Conservation (phyloP, 805 yeast genomes). For the Cephaloascus albidus region DNA sequence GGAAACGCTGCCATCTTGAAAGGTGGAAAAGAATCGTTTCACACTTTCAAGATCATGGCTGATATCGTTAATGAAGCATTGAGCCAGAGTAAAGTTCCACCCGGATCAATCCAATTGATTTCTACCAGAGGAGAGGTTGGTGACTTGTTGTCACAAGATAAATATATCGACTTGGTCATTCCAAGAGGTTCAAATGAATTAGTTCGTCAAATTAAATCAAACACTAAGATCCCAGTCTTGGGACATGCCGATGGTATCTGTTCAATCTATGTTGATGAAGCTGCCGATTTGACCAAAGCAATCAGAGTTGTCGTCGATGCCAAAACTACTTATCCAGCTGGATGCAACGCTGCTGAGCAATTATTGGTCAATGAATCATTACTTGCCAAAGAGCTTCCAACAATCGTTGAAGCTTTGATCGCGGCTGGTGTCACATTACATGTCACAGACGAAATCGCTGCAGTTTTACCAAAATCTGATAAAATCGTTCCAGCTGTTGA, state of each 20-base stretch:
- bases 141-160: constrained; percentile 75
- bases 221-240: constrained; percentile 90
- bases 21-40: constrained; percentile 90
- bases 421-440: constrained; percentile 69
- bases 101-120: constrained; percentile 75
- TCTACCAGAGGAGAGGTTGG: constrained; percentile 86
- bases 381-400: constrained; percentile 14
- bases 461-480: constrained; percentile 10
- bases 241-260: constrained; percentile 99
- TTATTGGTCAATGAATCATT: constrained; percentile 49
- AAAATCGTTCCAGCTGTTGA: constrained; percentile 41
- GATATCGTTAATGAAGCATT: constrained; percentile 56
- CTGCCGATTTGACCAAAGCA: constrained; percentile 74
- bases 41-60: constrained; percentile 81
- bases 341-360: constrained; percentile 96
- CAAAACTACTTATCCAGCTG: constrained; percentile 96
- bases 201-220: constrained; percentile 75
- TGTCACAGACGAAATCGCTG: constrained; percentile 44
- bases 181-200: constrained; percentile 97
- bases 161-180: constrained; percentile 86
- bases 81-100: constrained; percentile 61
- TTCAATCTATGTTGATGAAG: constrained; percentile 72
- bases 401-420: constrained; percentile 31
- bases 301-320: constrained; percentile 70
- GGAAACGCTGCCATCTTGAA: constrained; percentile 95